A percentile compares a stretch with the other conserved stretches of the same genome.
Evolutionary conservation across 768 basidiomycete species (phyloP).

Genomic region (Tremella yokohamensis): DNA sequence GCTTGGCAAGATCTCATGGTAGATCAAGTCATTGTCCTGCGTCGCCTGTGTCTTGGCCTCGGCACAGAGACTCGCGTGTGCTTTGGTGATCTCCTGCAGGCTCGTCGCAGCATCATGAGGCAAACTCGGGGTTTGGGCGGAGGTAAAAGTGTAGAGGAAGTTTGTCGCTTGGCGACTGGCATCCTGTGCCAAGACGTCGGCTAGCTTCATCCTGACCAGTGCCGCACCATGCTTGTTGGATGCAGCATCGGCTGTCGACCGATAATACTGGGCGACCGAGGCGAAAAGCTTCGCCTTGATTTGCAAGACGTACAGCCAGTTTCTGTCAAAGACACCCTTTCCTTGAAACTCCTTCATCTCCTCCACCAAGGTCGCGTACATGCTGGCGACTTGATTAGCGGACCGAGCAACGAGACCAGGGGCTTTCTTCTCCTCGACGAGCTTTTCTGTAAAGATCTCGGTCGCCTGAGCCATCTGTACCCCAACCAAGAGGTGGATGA

Average conservation of each 20-base stretch:
- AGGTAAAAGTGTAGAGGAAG: slow-evolving; percentile 67
- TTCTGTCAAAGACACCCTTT: slow-evolving; percentile 89
- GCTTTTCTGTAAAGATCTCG: slow-evolving; percentile 94
- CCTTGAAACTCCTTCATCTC: slow-evolving; percentile 96
- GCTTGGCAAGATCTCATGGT: slow-evolving; percentile 81
- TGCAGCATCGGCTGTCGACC: slow-evolving; percentile 70
- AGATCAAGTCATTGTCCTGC: slow-evolving; percentile 94
- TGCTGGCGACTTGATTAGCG: slow-evolving; percentile 70
- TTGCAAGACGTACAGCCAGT: slow-evolving; percentile 79
- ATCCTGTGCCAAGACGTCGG: slow-evolving; percentile 79
- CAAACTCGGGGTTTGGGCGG: slow-evolving; percentile 60
- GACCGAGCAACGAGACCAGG: slow-evolving; percentile 70
- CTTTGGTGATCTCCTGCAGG: slow-evolving; percentile 76
- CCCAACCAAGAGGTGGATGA: slow-evolving; percentile 86
- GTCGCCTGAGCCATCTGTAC: slow-evolving; percentile 88
- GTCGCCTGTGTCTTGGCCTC: slow-evolving; percentile 72
- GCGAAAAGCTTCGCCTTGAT: slow-evolving; percentile 87
- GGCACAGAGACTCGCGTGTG: slow-evolving; percentile 69
- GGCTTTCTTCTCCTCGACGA: slow-evolving; percentile 85
- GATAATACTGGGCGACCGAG: slow-evolving; percentile 82
- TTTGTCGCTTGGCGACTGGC: slow-evolving; percentile 65
- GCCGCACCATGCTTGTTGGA: slow-evolving; percentile 80
- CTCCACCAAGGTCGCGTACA: slow-evolving; percentile 79
- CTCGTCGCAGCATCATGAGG: slow-evolving; percentile 79
- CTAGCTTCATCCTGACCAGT: slow-evolving; percentile 70